Conservation (phyloP, 805 yeast genomes). For the Wickerhamiella domercqiae region DNA sequence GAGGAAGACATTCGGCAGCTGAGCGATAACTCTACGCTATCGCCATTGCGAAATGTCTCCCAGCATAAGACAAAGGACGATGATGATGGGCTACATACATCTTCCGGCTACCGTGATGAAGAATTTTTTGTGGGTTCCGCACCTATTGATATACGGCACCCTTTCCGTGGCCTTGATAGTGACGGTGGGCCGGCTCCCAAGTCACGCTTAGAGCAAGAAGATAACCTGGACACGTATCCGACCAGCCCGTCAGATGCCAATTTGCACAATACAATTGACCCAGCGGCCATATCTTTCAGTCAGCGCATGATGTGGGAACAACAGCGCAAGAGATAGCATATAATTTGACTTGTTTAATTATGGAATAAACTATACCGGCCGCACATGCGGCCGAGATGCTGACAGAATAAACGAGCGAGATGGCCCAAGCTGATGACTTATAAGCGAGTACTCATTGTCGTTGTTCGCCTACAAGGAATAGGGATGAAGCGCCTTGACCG, state of each 20-base stretch:
- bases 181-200: constrained; percentile 12
- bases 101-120: constrained; percentile 1
- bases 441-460: no score
- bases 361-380: no score
- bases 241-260: background rate
- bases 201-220: constrained; percentile 3
- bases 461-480: no score
- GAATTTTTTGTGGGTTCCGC: constrained; percentile 3
- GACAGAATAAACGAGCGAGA: no score
- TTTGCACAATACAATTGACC: constrained; percentile 7
- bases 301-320: constrained; percentile 20
- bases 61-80: background rate
- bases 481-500: no score
- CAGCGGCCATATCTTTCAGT: constrained; percentile 18
- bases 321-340: constrained; percentile 3
- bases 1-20: no score
- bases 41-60: no score
- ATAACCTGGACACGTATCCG: background rate
- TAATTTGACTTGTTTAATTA: background rate
- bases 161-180: constrained; percentile 6
- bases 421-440: no score
- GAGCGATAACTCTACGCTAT: no score
- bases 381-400: no score
- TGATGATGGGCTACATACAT: background rate
- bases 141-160: constrained; percentile 8